A percentile compares a stretch with the other conserved stretches of the same genome.
phyloP scores from a whole-genome alignment of 805 yeast species.

The Kregervanrija fluxuum region DNA sequence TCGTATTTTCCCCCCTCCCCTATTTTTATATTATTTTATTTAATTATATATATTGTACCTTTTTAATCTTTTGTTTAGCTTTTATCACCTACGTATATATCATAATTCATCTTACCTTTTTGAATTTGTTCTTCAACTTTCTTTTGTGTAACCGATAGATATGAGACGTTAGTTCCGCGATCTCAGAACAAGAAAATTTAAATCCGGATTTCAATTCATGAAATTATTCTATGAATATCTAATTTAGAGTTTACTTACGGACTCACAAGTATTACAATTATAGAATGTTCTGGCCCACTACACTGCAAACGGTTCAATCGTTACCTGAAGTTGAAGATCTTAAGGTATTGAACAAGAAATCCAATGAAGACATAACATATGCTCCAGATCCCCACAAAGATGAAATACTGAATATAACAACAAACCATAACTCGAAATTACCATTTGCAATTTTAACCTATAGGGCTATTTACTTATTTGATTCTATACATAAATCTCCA shows the following conservation, averaged over 20 bases:
- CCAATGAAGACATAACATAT: slow-evolving; percentile 9
- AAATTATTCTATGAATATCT: too few relatives aligned
- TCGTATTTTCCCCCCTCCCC: not conserved
- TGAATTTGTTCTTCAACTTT: too few relatives aligned
- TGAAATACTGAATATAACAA: slow-evolving; percentile 3
- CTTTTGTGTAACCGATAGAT: too few relatives aligned
- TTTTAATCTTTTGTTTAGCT: too few relatives aligned
- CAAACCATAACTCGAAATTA: slow-evolving; percentile 8
- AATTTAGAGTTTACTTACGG: not conserved
- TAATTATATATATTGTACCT: not conserved
- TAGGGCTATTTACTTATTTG: slow-evolving; percentile 32
- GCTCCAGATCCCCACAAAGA: slow-evolving; percentile 24
- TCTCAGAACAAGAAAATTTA: too few relatives aligned
- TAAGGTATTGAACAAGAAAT: slow-evolving; percentile 9
- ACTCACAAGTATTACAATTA: not conserved
- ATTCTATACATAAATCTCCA: slow-evolving; percentile 37
- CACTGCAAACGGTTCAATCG: slow-evolving; percentile 16
- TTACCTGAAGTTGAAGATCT: slow-evolving; percentile 22
- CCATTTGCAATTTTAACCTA: slow-evolving; percentile 30
- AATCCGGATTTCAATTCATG: too few relatives aligned
- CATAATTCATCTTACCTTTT: too few relatives aligned
- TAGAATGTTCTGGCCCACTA: slow-evolving; percentile 28
- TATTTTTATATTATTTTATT: not conserved
- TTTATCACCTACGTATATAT: too few relatives aligned
- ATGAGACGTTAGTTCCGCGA: too few relatives aligned